Evolutionary conservation across 352 stramenopile genomes (phyloP).

Genomic region (Pythium dissimile): DNA sequence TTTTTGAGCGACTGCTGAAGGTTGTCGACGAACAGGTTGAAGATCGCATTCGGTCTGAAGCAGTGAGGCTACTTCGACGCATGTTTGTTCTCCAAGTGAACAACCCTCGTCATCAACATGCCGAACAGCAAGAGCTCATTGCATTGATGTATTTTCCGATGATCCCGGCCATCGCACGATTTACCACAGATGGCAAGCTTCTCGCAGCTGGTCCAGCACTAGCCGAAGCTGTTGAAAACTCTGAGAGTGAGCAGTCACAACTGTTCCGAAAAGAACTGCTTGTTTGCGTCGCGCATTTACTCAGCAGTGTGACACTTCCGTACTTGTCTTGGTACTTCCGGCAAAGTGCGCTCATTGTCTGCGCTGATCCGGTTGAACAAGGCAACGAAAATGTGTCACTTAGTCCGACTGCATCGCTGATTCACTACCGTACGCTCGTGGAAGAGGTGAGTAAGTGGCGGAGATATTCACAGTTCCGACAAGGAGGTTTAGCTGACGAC

Average conservation of each 20-base stretch:
- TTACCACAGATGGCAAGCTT: slow-evolving; percentile 49
- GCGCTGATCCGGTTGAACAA: neutral
- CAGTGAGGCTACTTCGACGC: slow-evolving; percentile 45
- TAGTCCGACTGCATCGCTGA: slow-evolving; percentile 38
- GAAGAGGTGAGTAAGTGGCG: slow-evolving; percentile 37
- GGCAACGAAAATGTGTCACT: slow-evolving; percentile 13
- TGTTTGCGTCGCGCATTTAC: slow-evolving; percentile 55
- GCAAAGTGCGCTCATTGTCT: slow-evolving; percentile 14
- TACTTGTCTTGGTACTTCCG: slow-evolving; percentile 47
- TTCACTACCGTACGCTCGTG: slow-evolving; percentile 48
- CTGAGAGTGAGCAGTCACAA: neutral
- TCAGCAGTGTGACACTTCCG: slow-evolving; percentile 48
- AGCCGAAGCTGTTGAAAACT: neutral
- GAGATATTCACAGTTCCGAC: neutral
- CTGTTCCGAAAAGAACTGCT: slow-evolving; percentile 61
- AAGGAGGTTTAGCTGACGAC: neutral
- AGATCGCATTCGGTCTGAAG: slow-evolving; percentile 51
- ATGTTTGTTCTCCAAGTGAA: slow-evolving; percentile 65
- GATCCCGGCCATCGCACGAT: slow-evolving; percentile 37
- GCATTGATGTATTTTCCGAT: slow-evolving; percentile 60
- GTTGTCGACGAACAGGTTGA: slow-evolving; percentile 60
- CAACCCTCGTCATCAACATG: slow-evolving; percentile 40
- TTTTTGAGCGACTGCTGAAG: slow-evolving; percentile 49
- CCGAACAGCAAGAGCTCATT: slow-evolving; percentile 52
- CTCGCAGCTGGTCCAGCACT: slow-evolving; percentile 17